A percentile compares a stretch with the other conserved stretches of the same genome.
These are phyloP conservation scores for Starmera pachycereana DNA, from an alignment of 805 yeast genomes.

Conservation along the genomic window DNA sequence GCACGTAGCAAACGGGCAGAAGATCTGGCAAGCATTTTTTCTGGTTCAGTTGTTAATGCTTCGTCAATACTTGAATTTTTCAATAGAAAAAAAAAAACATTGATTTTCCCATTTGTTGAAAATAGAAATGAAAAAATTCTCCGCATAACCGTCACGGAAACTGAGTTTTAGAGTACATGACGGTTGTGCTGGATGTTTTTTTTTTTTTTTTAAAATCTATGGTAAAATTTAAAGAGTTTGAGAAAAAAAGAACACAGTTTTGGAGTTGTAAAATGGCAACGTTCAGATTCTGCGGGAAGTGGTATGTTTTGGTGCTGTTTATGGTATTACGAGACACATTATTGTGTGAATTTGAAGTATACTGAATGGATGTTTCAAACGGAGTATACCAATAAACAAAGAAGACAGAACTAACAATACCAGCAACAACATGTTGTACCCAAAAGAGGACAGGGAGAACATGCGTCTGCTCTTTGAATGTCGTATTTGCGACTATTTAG, in stretches of 20 bases:
- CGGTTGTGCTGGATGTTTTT: slow-evolving; percentile 3
- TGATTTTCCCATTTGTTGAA: slow-evolving; percentile 1
- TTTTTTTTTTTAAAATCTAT: too few relatives aligned
- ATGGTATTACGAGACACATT: too few relatives aligned
- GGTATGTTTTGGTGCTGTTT: slow-evolving; percentile 22
- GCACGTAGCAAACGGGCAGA: slow-evolving; percentile 18
- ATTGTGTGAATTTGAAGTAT: too few relatives aligned
- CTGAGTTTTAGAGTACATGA: background rate
- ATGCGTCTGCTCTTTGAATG: slow-evolving; percentile 73
- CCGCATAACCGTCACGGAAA: slow-evolving; percentile 1
- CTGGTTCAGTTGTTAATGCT: background rate
- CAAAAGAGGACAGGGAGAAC: slow-evolving; percentile 82
- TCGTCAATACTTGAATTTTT: background rate
- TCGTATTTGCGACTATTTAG: slow-evolving; percentile 90
- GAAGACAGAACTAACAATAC: background rate
- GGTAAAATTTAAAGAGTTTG: too few relatives aligned
- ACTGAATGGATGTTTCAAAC: too few relatives aligned
- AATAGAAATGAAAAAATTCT: slow-evolving; percentile 3
- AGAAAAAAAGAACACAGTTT: too few relatives aligned
- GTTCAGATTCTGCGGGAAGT: slow-evolving; percentile 91
- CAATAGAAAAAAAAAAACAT: too few relatives aligned
- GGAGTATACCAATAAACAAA: too few relatives aligned
- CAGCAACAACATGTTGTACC: slow-evolving; percentile 95
- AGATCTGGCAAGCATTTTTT: slow-evolving; percentile 6
- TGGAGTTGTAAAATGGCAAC: slow-evolving; percentile 18